Evolutionary conservation across 306 rosid species (phyloP), one percentile per base, ranked within the genome.

Genomic region (Cicer cuneatum): DNA sequence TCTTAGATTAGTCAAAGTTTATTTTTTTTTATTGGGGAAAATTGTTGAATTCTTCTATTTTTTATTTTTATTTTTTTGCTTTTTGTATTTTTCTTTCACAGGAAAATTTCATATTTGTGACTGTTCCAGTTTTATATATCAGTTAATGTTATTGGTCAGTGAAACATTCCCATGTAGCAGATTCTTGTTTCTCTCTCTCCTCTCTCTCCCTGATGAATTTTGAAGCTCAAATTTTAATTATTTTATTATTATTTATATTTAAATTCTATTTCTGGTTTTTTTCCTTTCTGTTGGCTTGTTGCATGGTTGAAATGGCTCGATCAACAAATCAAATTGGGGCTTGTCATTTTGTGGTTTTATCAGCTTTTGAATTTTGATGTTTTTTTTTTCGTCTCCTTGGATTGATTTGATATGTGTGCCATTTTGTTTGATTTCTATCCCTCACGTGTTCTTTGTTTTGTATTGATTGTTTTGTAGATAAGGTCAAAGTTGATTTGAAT

Each of bases 401-500:
- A 77, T 70, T 59, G 71, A 71, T 70, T 70, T 45, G 67, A 66
- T 42, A 46, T 10, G 1, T 48, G 56, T 60, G 78, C 56, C 18
- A 35, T 81, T 74, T 80, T 76, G 66, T 74, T 65, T 49, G 69
- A 64, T 81, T 73, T 63, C 62, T 73, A n/a, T 70, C 62, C 14
- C 66, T 38, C 74, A 19, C 47, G 59, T 83, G 80, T 61, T 41
- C 1, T 59, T 61, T 35, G 42, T 75, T 69, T 80, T 60, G 38
- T 66, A 14, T 66, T 8, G 38, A 18, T 6, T 37, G 21, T 14
- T 78, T 43, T 63, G 54, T 70, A 89, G 96, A 85, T 40, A 75
- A 78, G 62, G 77, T 53, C 63, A 85, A 77, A 89, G 77, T 65
- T 51, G 84, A 73, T 81, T 70, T 84, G 74, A 81, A 76, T 40